phyloP scores from a whole-genome alignment of 2,329 filamentous ascomycete genomes.

The Clarireedia sp. region DNA sequence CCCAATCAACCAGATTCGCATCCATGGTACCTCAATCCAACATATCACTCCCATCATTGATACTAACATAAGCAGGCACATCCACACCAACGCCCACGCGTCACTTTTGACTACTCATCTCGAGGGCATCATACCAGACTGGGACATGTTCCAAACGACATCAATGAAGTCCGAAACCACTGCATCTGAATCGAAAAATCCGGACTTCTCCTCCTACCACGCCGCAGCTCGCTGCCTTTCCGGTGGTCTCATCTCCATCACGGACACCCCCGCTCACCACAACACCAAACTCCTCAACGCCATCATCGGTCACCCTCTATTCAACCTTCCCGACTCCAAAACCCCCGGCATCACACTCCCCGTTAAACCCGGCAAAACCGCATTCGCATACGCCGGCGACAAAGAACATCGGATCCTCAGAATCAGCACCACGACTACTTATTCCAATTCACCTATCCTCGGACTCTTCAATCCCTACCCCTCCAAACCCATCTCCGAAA shows the following conservation, averaged over 20 bases:
- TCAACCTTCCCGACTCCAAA: neutral
- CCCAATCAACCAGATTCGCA: conserved; percentile 11
- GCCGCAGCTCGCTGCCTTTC: conserved; percentile 12
- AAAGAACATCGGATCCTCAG: conserved; percentile 7
- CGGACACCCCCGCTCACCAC: conserved; percentile 11
- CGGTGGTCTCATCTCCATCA: conserved; percentile 14
- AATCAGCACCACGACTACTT: conserved; percentile 5
- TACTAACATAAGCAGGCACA: conserved; percentile 5
- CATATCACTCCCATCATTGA: neutral
- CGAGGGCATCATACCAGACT: conserved; percentile 8
- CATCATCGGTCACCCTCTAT: neutral
- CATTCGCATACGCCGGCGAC: conserved; percentile 8
- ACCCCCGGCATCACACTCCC: neutral
- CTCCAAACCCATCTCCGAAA: neutral
- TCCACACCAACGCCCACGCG: conserved; percentile 13
- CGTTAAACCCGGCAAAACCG: conserved; percentile 8
- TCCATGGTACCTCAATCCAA: conserved; percentile 6
- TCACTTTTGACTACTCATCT: conserved; percentile 12
- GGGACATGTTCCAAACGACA: conserved; percentile 14
- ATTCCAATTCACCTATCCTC: conserved; percentile 3
- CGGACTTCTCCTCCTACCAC: conserved; percentile 10
- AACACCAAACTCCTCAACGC: neutral
- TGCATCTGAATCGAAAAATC: neutral
- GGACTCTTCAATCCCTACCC: conserved; percentile 4
- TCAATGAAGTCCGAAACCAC: neutral